Evolutionary conservation across 2,329 filamentous ascomycete genomes (phyloP).

Genomic region (Beauveria sp.): DNA sequence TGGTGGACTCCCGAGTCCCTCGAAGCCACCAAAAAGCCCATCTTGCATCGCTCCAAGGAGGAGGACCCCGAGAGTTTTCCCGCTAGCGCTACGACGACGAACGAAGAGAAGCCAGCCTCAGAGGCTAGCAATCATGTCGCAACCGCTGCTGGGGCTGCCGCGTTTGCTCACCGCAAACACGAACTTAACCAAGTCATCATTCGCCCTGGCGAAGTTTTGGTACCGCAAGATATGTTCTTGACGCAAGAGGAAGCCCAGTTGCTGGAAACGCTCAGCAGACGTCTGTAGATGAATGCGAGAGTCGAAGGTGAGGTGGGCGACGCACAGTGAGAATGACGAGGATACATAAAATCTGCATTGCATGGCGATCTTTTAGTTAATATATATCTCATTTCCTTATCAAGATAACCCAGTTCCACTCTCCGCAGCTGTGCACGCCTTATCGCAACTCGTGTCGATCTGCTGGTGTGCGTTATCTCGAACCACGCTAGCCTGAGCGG

Average conservation of each 20-base stretch:
- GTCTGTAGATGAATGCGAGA: slow-evolving; percentile 18
- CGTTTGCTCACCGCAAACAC: slow-evolving; percentile 8
- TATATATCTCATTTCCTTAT: slow-evolving; percentile 5
- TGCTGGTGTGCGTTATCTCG: neutral
- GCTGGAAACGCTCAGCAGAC: slow-evolving; percentile 28
- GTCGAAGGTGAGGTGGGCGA: too few relatives aligned
- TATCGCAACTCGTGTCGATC: neutral
- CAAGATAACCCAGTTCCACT: neutral
- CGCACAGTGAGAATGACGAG: neutral
- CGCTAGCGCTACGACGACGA: neutral
- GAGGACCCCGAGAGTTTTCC: slow-evolving; percentile 9
- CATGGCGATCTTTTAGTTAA: neutral
- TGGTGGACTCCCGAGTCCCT: slow-evolving; percentile 54
- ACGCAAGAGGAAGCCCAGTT: slow-evolving; percentile 30
- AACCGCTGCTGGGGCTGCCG: neutral
- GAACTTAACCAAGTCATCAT: slow-evolving; percentile 26
- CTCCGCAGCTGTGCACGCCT: neutral
- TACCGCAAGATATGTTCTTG: slow-evolving; percentile 29
- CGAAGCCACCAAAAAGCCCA: slow-evolving; percentile 1
- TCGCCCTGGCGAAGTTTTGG: slow-evolving; percentile 24
- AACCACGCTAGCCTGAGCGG: neutral
- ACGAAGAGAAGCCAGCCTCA: neutral
- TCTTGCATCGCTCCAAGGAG: neutral
- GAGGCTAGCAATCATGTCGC: slow-evolving; percentile 12
- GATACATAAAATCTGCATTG: neutral